Evolutionary conservation across 2,329 filamentous ascomycete genomes (phyloP).

Genomic region (Cadophora sp.): DNA sequence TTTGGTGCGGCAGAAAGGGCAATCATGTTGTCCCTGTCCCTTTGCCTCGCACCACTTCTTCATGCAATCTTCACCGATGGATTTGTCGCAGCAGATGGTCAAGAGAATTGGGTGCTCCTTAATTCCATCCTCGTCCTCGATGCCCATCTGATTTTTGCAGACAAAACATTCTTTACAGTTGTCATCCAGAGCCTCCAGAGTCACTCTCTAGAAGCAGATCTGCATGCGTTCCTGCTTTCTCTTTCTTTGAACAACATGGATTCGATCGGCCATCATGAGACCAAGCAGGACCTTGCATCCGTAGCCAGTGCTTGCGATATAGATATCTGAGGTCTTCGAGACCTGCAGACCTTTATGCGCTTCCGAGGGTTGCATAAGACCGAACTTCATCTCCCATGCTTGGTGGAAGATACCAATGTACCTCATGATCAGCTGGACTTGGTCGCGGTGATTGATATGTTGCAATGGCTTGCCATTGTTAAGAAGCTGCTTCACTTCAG

Average conservation of each 20-base stretch:
- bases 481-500: not conserved
- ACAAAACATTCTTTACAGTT: constrained; percentile 32
- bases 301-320: constrained; percentile 34
- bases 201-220: constrained; percentile 25
- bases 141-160: constrained; percentile 33
- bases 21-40: not conserved
- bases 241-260: constrained; percentile 26
- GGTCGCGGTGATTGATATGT: constrained; percentile 19
- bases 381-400: constrained; percentile 29
- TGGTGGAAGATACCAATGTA: constrained; percentile 25
- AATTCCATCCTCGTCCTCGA: constrained; percentile 17
- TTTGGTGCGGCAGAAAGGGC: constrained; percentile 29
- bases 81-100: constrained; percentile 35
- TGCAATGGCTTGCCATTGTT: not conserved
- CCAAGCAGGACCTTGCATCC: constrained; percentile 35
- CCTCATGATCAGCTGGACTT: constrained; percentile 29
- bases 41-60: constrained; percentile 25
- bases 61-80: constrained; percentile 34
- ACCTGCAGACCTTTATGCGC: not conserved
- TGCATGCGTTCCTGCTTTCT: constrained; percentile 13
- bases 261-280: constrained; percentile 37
- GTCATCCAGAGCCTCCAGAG: constrained; percentile 12
- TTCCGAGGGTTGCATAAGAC: constrained; percentile 23
- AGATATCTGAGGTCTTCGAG: not conserved
- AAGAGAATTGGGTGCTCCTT: constrained; percentile 31